A percentile compares a stretch with the other conserved stretches of the same genome.
These are phyloP conservation scores for Incumbomyces lentus DNA, from an alignment of 2,329 filamentous ascomycete species.

Conservation along the genomic window DNA sequence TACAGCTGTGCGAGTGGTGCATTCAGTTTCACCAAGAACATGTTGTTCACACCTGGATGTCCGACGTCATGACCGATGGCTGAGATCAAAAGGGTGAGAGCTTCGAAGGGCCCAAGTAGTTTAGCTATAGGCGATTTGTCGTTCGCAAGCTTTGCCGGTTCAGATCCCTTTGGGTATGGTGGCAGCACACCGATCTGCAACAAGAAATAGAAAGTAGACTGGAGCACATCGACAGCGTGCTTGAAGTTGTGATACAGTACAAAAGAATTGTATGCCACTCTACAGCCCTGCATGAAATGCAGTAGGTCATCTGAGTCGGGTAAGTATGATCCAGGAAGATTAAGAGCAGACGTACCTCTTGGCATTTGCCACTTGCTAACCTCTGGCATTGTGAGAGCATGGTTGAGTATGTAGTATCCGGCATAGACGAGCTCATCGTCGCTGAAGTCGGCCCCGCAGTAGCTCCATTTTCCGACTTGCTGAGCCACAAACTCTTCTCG, in stretches of 20 bases:
- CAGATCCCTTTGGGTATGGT: conserved; percentile 45
- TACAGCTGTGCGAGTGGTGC: conserved; percentile 89
- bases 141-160: conserved; percentile 22
- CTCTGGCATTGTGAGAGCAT: conserved; percentile 72
- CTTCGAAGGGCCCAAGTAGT: conserved; percentile 76
- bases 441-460: conserved; percentile 77
- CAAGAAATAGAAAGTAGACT: conserved; percentile 85
- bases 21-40: conserved; percentile 84
- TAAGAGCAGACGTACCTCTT: conserved; percentile 46
- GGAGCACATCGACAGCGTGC: conserved; percentile 90
- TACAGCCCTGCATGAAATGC: conserved; percentile 76
- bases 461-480: conserved; percentile 70
- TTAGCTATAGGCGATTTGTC: conserved; percentile 56
- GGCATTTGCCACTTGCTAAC: conserved; percentile 70
- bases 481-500: conserved; percentile 56
- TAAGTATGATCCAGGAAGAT: conserved; percentile 20
- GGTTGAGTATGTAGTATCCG: conserved; percentile 78
- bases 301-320: conserved; percentile 60
- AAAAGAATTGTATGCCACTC: conserved; percentile 90
- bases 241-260: conserved; percentile 98
- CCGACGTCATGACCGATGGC: conserved; percentile 98
- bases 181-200: conserved; percentile 68
- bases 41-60: conserved; percentile 95
- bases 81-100: conserved; percentile 77
- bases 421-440: conserved; percentile 85